phyloP scores from a whole-genome alignment of 805 yeast species.

The Scheffersomyces lignosus region DNA sequence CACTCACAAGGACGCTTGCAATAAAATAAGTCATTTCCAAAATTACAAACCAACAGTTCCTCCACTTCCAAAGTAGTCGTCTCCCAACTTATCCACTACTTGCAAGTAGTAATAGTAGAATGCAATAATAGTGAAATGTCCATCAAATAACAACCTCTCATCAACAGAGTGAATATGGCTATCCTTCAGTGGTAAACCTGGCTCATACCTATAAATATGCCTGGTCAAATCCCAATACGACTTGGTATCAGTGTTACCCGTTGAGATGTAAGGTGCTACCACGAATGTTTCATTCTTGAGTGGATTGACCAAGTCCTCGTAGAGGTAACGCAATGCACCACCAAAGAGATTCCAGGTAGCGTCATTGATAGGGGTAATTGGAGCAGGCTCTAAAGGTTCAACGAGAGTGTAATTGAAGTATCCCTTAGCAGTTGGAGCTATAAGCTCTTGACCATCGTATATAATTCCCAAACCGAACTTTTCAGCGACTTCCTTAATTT shows the following conservation, averaged over 20 bases:
- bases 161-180: conserved; percentile 35
- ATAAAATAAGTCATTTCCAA: no score
- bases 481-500: conserved; percentile 32
- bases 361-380: conserved; percentile 34
- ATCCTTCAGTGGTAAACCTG: conserved; percentile 18
- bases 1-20: no score
- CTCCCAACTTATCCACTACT: conserved; percentile 20
- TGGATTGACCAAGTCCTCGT: conserved; percentile 32
- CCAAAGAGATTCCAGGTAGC: conserved; percentile 36
- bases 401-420: conserved; percentile 29
- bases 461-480: conserved; percentile 38
- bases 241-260: conserved; percentile 45
- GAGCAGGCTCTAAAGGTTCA: conserved; percentile 37
- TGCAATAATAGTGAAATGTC: conserved; percentile 35
- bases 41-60: no score
- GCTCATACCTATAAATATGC: conserved; percentile 37
- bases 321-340: conserved; percentile 37
- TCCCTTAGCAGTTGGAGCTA: conserved; percentile 26
- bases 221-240: conserved; percentile 41
- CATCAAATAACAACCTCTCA: conserved; percentile 29
- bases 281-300: conserved; percentile 24
- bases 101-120: conserved; percentile 41
- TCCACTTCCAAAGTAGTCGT: conserved; percentile 12
- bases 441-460: conserved; percentile 23
- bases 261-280: conserved; percentile 34